phyloP scores from a whole-genome alignment of 805 yeast genomes.

The Naumovozyma castellii region DNA sequence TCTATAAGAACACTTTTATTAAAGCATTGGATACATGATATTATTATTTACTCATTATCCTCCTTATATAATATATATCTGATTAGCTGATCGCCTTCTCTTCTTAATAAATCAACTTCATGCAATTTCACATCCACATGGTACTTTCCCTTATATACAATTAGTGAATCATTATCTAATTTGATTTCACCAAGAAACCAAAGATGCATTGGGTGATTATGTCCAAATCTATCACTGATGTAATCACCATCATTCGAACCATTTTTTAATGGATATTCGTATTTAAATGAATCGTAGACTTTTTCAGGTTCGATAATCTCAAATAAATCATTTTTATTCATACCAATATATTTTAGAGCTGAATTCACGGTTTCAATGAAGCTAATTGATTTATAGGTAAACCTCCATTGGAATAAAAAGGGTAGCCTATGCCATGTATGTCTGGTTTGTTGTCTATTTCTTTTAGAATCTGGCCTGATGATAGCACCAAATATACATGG shows the following conservation, averaged over 20 bases:
- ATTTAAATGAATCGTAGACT: constrained; percentile 20
- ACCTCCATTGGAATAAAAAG: constrained; percentile 19
- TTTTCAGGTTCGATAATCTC: constrained; percentile 20
- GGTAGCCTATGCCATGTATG: constrained; percentile 23
- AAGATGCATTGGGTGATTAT: constrained; percentile 17
- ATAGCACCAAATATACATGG: constrained; percentile 23
- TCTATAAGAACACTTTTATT: background rate
- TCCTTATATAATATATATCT: constrained; percentile 24
- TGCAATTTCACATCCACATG: constrained; percentile 25
- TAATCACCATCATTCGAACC: constrained; percentile 10
- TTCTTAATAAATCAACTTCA: constrained; percentile 23
- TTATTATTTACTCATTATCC: constrained; percentile 7
- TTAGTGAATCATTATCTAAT: constrained; percentile 13
- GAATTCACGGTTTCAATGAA: constrained; percentile 9
- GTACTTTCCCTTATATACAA: constrained; percentile 25
- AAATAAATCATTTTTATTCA: constrained; percentile 16
- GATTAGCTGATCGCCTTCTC: constrained; percentile 20
- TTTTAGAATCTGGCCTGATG: constrained; percentile 9
- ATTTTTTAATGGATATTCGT: constrained; percentile 21
- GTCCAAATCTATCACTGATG: constrained; percentile 1
- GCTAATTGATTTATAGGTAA: constrained; percentile 18
- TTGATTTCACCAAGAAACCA: constrained; percentile 27
- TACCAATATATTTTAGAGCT: constrained; percentile 15
- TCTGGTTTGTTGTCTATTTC: background rate
- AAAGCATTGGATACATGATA: constrained; percentile 1